Conservation (phyloP, 176 grass and related monocot genomes). For the Oryza nivara region DNA sequence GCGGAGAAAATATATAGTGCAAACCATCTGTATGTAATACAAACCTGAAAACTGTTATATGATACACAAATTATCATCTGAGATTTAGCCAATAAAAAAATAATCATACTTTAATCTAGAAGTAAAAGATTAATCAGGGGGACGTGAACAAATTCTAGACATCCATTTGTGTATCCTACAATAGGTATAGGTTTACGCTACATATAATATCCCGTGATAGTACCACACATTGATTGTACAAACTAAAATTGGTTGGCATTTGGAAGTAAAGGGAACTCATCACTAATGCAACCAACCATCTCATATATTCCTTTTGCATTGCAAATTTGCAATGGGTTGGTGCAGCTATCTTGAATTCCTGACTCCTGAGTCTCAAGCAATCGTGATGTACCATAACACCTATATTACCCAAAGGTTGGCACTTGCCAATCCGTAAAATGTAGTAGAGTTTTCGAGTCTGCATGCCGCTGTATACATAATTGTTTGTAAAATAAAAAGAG, state of each 20-base stretch:
- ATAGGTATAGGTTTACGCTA: too few species aligned
- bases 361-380: background rate
- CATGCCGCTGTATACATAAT: background rate
- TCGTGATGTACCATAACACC: background rate
- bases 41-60: too few species aligned
- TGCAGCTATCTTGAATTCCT: background rate
- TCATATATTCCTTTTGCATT: background rate
- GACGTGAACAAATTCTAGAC: too few species aligned
- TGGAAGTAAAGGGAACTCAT: background rate
- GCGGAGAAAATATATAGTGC: too few species aligned
- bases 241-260: background rate
- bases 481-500: too few species aligned
- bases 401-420: background rate
- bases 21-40: too few species aligned
- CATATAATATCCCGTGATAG: too few species aligned
- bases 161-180: too few species aligned
- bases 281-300: background rate
- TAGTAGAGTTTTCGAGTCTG: background rate
- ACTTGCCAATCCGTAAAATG: background rate
- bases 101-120: too few species aligned
- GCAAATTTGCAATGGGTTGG: background rate
- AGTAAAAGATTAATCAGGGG: too few species aligned
- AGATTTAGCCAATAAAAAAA: too few species aligned
- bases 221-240: background rate
- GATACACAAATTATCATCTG: too few species aligned